phyloP scores from a whole-genome alignment of 2,329 filamentous ascomycete species.

The Harringtonia aguacate region DNA sequence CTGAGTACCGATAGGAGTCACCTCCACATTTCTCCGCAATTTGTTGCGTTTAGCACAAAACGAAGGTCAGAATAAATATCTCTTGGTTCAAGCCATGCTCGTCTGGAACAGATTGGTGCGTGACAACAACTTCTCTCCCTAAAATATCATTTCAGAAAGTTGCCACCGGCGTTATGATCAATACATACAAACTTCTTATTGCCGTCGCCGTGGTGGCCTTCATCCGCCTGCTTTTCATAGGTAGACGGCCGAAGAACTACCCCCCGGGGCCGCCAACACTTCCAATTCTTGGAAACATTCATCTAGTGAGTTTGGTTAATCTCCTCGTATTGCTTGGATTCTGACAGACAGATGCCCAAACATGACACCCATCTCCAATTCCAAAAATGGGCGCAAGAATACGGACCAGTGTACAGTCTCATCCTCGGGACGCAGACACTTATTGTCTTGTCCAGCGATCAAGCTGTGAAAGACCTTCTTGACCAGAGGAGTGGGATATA shows the following conservation, averaged over 20 bases:
- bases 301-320: slow-evolving; percentile 17
- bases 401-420: slow-evolving; percentile 38
- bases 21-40: too few species aligned
- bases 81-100: too few species aligned
- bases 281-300: slow-evolving; percentile 18
- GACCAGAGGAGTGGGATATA: slow-evolving; percentile 40
- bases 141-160: too few species aligned
- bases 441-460: slow-evolving; percentile 22
- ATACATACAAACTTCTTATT: neutral
- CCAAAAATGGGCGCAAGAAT: slow-evolving; percentile 39
- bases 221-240: slow-evolving; percentile 2
- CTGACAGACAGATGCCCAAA: neutral
- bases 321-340: neutral
- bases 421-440: slow-evolving; percentile 36
- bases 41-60: too few species aligned
- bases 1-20: too few species aligned
- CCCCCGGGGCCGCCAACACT: slow-evolving; percentile 18
- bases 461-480: slow-evolving; percentile 35
- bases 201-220: neutral
- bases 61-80: too few species aligned
- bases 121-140: too few species aligned
- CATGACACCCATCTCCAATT: slow-evolving; percentile 29
- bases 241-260: slow-evolving; percentile 3
- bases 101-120: too few species aligned
- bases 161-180: too few species aligned